These are phyloP conservation scores for Piedraia hortae DNA, from an alignment of 2,329 filamentous ascomycete genomes.

Conservation along the genomic window DNA sequence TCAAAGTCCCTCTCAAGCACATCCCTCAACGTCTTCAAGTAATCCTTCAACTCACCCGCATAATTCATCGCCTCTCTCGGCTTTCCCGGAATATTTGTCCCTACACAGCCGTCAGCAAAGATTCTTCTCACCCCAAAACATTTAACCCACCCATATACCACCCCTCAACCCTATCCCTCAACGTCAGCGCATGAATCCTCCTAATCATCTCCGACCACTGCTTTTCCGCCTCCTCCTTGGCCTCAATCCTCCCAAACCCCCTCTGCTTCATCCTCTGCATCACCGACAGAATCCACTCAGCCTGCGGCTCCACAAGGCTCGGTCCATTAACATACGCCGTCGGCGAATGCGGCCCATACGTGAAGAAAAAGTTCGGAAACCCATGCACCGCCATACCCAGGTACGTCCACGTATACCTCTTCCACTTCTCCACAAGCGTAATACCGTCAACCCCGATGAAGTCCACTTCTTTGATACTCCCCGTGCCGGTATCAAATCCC, in stretches of 20 bases:
- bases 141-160: slow-evolving; percentile 16
- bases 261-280: slow-evolving; percentile 15
- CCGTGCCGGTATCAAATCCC: slow-evolving; percentile 16
- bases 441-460: slow-evolving; percentile 12
- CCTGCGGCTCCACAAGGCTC: slow-evolving; percentile 18
- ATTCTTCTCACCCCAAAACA: background rate
- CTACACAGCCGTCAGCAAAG: background rate
- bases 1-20: slow-evolving; percentile 10
- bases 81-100: slow-evolving; percentile 11
- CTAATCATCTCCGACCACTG: slow-evolving; percentile 16
- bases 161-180: slow-evolving; percentile 16
- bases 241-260: slow-evolving; percentile 15
- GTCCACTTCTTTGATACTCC: slow-evolving; percentile 13
- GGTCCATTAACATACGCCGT: slow-evolving; percentile 21
- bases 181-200: slow-evolving; percentile 15
- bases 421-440: slow-evolving; percentile 18
- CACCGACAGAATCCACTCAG: slow-evolving; percentile 19
- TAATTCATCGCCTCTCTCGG: slow-evolving; percentile 12
- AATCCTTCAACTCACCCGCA: slow-evolving; percentile 13
- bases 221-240: slow-evolving; percentile 16
- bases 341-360: slow-evolving; percentile 16
- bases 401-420: slow-evolving; percentile 15
- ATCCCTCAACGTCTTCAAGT: slow-evolving; percentile 14
- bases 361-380: slow-evolving; percentile 13
- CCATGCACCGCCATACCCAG: slow-evolving; percentile 12